Base-by-base conservation (phyloP, 345 rosid species). In the Microthlaspi erraticum region DNA sequence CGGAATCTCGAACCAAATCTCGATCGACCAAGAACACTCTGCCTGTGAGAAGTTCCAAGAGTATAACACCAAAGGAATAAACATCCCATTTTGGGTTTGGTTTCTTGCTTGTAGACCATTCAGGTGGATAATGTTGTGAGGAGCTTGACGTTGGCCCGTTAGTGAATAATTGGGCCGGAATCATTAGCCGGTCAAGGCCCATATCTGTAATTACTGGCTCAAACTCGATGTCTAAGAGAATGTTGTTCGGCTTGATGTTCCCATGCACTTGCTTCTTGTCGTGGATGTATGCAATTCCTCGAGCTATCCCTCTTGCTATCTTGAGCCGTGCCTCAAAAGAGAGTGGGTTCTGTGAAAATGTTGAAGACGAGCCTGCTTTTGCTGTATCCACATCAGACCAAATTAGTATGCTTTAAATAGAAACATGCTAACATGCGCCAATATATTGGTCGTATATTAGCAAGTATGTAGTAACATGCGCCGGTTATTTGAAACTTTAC, bases 251-350 rank as follows among this genome's bases (percentile, higher is more conserved):
- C 64, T 88, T 89, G 44, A 93, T 70, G 55, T 84, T 86, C 63
- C 91, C 97, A 50, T 94, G 99, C 7, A 82, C 88, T 3, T 80
- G 82, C 64, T 89, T 94, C 84, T 87, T 91, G 7, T 91, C 91
- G 14, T 94, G 94, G 49, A 89, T 74, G 77, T 83, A 83, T 43
- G 95, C 83, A 7, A 94, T 57, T 10, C 96, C 97, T 17, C 88
- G 51, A 11, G 96, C 97, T 32, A 91, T 56, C 10, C 97, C 97
- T 78, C 66, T 80, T 56, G 89, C 96, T 66, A 94, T 91, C 85
- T 83, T 91, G n/a, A 94, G 66, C 77, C 95, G 83, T 32, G 80
- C 65, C 33, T 85, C 85, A 2, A 86, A 73, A 0, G 95, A 49
- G 10, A 89, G 76, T 45, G 79, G 78, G 10, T 48, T 70, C 4